A percentile compares a stretch with the other conserved stretches of the same genome.
Evolutionary conservation across 148 eudicot genomes (phyloP).

Genomic region (Suaeda aralocaspica): DNA sequence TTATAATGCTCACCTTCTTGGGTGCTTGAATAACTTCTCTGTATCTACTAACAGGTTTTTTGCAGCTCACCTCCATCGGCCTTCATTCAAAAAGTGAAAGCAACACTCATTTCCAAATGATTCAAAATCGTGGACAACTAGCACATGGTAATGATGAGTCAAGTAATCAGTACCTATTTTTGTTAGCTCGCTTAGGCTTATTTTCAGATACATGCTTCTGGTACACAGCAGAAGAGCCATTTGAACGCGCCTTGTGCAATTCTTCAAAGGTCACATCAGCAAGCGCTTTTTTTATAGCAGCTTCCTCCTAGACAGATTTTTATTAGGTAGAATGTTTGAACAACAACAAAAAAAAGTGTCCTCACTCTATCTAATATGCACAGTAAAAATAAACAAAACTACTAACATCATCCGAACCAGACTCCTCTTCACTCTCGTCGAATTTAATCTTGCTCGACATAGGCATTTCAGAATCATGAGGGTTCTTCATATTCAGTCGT

Average conservation of each 20-base stretch:
- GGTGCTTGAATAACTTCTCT: constrained; percentile 93
- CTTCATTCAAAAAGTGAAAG: constrained; percentile 30
- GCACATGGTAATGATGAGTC: neutral
- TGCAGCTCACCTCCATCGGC: constrained; percentile 88
- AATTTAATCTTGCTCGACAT: constrained; percentile 54
- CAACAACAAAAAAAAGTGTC: neutral
- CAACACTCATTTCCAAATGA: neutral
- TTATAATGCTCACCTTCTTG: constrained; percentile 49
- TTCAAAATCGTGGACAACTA: neutral
- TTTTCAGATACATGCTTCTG: constrained; percentile 40
- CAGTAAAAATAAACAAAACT: neutral
- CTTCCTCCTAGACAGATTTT: constrained; percentile 43
- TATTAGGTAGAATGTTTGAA: too few relatives aligned
- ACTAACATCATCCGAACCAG: constrained; percentile 59
- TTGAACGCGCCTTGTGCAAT: constrained; percentile 60
- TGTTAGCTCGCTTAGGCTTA: constrained; percentile 60
- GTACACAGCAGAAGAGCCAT: constrained; percentile 61
- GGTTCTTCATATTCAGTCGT: too few relatives aligned
- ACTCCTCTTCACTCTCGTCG: constrained; percentile 42
- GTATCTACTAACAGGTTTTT: constrained; percentile 70
- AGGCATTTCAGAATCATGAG: constrained; percentile 21
- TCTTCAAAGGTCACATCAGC: constrained; percentile 83
- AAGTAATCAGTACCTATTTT: constrained; percentile 52
- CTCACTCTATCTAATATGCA: neutral
- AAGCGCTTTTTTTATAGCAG: constrained; percentile 56